A percentile compares a stretch with the other conserved stretches of the same genome.
These are phyloP conservation scores for Ichthyophthirius multifiliis DNA, from an alignment of 169 alveolate species.

Conservation along the genomic window DNA sequence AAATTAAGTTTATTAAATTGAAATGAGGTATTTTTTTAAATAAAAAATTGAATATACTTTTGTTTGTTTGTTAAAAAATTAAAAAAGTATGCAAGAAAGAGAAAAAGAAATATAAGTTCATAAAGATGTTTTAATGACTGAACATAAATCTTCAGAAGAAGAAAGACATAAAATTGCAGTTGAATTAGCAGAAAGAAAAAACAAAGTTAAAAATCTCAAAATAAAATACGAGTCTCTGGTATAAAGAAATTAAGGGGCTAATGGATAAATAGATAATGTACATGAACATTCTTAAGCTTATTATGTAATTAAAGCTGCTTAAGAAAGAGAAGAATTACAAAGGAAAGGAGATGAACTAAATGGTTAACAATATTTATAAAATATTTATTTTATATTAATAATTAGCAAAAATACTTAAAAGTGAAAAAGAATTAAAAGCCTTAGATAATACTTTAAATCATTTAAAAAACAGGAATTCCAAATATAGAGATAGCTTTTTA, in stretches of 20 bases:
- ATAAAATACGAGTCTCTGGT: constrained; percentile 84
- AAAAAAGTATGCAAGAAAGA: constrained; percentile 77
- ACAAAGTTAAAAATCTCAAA: constrained; percentile 82
- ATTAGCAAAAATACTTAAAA: constrained; percentile 69
- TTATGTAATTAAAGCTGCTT: constrained; percentile 88
- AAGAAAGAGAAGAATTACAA: constrained; percentile 86
- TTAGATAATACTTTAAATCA: constrained; percentile 78
- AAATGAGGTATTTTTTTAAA: constrained; percentile 53
- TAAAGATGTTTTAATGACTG: constrained; percentile 84
- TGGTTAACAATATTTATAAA: constrained; percentile 34
- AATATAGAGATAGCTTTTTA: constrained; percentile 67
- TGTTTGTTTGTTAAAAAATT: background rate
- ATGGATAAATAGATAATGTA: constrained; percentile 82
- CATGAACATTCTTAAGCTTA: constrained; percentile 88
- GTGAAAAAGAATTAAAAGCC: constrained; percentile 79
- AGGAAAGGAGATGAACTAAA: constrained; percentile 89
- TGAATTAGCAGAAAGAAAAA: constrained; percentile 85
- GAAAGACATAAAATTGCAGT: constrained; percentile 88
- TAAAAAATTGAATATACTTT: background rate
- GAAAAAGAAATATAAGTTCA: constrained; percentile 88
- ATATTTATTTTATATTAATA: background rate
- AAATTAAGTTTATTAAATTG: constrained; percentile 86
- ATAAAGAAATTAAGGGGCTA: constrained; percentile 62
- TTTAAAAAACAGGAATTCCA: constrained; percentile 76
- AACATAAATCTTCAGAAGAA: constrained; percentile 89